Evolutionary conservation across 768 basidiomycete genomes (phyloP), one percentile per base, ranked within the genome.

Genomic region (Phylloporus scabripes): DNA sequence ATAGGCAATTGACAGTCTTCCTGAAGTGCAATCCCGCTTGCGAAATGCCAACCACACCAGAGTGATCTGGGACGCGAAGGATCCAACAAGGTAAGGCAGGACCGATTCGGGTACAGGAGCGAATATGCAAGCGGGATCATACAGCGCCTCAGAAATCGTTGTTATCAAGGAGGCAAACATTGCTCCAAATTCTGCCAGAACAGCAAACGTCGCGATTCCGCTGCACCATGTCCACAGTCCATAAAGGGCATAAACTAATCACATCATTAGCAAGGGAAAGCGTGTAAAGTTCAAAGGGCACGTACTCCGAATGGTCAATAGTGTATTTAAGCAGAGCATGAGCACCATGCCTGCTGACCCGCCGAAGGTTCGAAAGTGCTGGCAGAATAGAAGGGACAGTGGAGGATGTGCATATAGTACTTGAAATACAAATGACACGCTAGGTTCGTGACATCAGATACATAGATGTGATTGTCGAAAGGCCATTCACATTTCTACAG

Each of bases 231-330:
- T 34, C 14, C 20, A 29, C 10, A 21, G 32, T 21, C 45, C 54
- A 18, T 56, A 60, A 1, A 64, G 36, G 0, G 58, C 62, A 37
- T 51, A 58, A 34, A 64, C 62, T 64, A 8, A 14, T 17, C 5
- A 12, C 11, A 5, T 11, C 18, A n/a, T 58, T 8, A 49, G 43
- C 40, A 9, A 18, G 4, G 14, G 31, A 7, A 9, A 20, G 50
- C 5, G 7, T 1, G 21, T 5, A 6, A 49, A 31, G 32, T 4
- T 15, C 4, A 20, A 32, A 46, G 8, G 18, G 8, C 18, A 56
- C 54, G 32, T 42, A 63, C 63, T 57, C 48, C 63, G 53, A 31
- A 65, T 38, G 32, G 61, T 47, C 5, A 64, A 43, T 23, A 64
- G 38, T 11, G n/a, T 2, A 32, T 64, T 57, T 1, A 65, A 53